Base-by-base conservation (phyloP, 1,284 basidiomycete genomes). In the Papiliotrema nemorosa region DNA sequence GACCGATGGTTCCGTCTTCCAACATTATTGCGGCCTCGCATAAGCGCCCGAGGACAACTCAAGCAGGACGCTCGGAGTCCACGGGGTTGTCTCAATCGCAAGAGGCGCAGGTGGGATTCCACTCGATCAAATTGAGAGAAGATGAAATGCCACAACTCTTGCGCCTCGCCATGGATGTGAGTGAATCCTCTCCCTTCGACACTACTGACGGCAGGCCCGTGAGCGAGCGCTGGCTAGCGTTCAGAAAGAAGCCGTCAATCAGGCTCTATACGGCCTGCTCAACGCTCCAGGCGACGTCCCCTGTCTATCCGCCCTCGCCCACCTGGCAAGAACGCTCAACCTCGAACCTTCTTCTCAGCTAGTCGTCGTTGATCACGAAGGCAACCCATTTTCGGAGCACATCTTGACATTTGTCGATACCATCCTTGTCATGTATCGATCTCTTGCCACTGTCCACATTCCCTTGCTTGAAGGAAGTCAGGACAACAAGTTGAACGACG, bases 351-450 rank as follows among this genome's bases (percentile, higher is more conserved):
- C 24, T 14, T 29, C n/a, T 24, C 5, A 12, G 5, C 7, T 12
- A 9, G 31, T 33, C 4, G 13, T 53, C 6, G 37, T 48, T n/a
- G 51, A 53, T 24, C 18, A 31, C 16, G 5, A 49, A 27, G 46
- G 47, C 13, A 49, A 53, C 35, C 51, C 51, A 5, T 53, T n/a
- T n/a, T 44, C 51, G 2, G 34, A 35, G n/a, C 29, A 36, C 16
- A 49, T 53, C 21, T 41, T 53, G 13, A 5, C 31, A 10, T 53
- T 45, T 18, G 14, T 53, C 42, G 26, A 53, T 29, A 29, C 29
- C 24, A 18, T 53, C 21, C 24, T 53, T 7, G 33, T 53, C 36
- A 40, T 49, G 29, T 49, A 37, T 31, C 46, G 41, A 37, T 47
- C 46, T 12, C 40, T 53, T 33, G 20, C 51, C 18, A 44, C 39